Conservation (phyloP, 306 rosid genomes). For the Malus sylvestris region DNA sequence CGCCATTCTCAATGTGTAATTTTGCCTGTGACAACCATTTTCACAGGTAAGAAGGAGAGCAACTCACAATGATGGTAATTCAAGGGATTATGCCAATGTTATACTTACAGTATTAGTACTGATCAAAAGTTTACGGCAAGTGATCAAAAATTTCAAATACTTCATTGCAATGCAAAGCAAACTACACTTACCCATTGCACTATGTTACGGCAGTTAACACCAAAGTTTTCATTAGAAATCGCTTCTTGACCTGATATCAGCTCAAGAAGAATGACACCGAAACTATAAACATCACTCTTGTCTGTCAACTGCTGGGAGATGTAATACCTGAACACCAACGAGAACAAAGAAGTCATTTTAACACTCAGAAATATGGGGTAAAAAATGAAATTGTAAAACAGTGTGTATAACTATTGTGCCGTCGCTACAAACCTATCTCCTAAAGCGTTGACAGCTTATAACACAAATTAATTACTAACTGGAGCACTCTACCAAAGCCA, state of each 20-base stretch:
- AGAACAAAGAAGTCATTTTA: not conserved
- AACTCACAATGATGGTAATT: not conserved
- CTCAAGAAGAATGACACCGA: conserved; percentile 98
- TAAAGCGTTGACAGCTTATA: not conserved
- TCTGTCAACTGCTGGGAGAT: conserved; percentile 96
- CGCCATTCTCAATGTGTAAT: conserved; percentile 83
- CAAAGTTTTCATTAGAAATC: conserved; percentile 85
- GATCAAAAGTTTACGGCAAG: not conserved
- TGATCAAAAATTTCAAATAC: not conserved
- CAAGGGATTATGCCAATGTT: not conserved
- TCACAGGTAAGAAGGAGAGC: not conserved
- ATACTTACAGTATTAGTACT: not conserved
- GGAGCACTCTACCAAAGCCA: not conserved
- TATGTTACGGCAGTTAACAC: conserved; percentile 84
- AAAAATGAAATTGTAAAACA: not conserved
- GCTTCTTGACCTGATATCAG: conserved; percentile 98
- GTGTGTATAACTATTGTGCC: not conserved
- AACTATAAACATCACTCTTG: conserved; percentile 93
- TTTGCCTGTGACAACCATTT: conserved; percentile 54
- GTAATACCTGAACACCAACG: conserved; percentile 55
- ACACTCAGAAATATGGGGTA: not conserved
- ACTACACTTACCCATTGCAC: conserved; percentile 86
- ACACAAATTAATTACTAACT: not conserved
- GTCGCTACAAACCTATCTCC: not conserved
- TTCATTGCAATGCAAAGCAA: conserved; percentile 10